Conservation (phyloP, 2,329 filamentous ascomycete genomes). For the Pseudonectria buxi region DNA sequence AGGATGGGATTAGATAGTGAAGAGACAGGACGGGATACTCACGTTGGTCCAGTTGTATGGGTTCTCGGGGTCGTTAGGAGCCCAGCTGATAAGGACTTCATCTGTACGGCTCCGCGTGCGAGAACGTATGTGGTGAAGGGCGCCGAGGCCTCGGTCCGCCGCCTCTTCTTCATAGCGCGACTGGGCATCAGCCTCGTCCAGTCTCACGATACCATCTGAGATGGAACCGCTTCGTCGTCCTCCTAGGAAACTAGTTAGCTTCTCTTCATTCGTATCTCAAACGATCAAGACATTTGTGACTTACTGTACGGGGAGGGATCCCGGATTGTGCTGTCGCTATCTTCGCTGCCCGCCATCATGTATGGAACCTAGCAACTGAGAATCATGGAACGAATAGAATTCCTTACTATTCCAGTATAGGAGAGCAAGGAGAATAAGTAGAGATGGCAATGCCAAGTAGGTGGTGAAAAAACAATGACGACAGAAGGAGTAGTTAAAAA, state of each 20-base stretch:
- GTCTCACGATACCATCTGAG: conserved; percentile 17
- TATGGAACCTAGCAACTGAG: conserved; percentile 3
- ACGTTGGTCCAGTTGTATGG: conserved; percentile 46
- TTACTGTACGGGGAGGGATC: conserved; percentile 21
- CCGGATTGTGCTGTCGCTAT: conserved; percentile 19
- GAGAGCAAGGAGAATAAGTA: too few species aligned
- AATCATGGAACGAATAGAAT: not conserved
- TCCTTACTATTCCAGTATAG: too few species aligned
- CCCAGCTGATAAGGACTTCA: conserved; percentile 38
- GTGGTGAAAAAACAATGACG: too few species aligned
- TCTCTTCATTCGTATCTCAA: not conserved
- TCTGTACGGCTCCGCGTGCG: conserved; percentile 26
- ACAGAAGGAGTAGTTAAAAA: too few species aligned
- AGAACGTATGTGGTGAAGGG: conserved; percentile 29
- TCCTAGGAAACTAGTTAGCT: conserved; percentile 15
- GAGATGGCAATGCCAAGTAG: too few species aligned
- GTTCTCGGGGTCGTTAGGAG: conserved; percentile 42
- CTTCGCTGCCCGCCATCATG: conserved; percentile 20
- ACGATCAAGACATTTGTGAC: too few species aligned
- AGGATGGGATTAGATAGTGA: too few species aligned
- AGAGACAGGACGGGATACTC: too few species aligned
- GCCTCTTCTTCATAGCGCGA: conserved; percentile 35
- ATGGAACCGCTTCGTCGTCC: conserved; percentile 18
- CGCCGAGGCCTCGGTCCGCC: conserved; percentile 28
- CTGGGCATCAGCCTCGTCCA: conserved; percentile 35